These are phyloP conservation scores for Coemansia sp. DNA, from an alignment of 192 early-diverging fungal genomes.

Conservation along the genomic window DNA sequence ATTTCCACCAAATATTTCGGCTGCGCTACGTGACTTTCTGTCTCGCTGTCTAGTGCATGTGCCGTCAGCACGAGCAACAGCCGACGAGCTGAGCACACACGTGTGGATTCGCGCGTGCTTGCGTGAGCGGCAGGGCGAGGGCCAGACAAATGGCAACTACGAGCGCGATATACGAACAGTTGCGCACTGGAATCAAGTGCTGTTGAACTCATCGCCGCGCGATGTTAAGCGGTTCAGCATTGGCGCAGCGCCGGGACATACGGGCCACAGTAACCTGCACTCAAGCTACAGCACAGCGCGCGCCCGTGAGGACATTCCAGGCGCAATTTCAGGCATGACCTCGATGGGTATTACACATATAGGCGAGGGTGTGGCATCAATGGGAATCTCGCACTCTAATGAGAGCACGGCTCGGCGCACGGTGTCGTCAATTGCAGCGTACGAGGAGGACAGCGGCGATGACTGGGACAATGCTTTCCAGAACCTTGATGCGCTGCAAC, in stretches of 20 bases:
- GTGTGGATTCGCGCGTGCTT: constrained; percentile 43
- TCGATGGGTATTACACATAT: constrained; percentile 50
- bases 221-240: constrained; percentile 51
- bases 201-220: constrained; percentile 54
- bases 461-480: constrained; percentile 57
- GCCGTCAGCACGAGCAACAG: constrained; percentile 63
- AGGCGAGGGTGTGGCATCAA: constrained; percentile 37
- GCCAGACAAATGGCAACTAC: constrained; percentile 39
- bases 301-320: constrained; percentile 46
- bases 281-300: constrained; percentile 42
- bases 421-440: constrained; percentile 52
- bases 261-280: constrained; percentile 28
- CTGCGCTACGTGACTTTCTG: constrained; percentile 70
- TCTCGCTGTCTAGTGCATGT: constrained; percentile 77
- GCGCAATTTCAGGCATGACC: constrained; percentile 46
- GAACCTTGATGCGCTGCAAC: constrained; percentile 49
- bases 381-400: constrained; percentile 52
- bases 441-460: constrained; percentile 54
- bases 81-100: constrained; percentile 67
- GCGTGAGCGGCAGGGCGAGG: constrained; percentile 39
- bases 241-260: constrained; percentile 19
- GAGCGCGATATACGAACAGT: constrained; percentile 51
- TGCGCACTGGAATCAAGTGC: constrained; percentile 52
- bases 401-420: constrained; percentile 48
- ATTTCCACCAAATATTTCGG: constrained; percentile 61